Evolutionary conservation across 176 grass and related monocot genomes (phyloP), one percentile per base, ranked within the genome.

Genomic region (Oryza glaberrima): DNA sequence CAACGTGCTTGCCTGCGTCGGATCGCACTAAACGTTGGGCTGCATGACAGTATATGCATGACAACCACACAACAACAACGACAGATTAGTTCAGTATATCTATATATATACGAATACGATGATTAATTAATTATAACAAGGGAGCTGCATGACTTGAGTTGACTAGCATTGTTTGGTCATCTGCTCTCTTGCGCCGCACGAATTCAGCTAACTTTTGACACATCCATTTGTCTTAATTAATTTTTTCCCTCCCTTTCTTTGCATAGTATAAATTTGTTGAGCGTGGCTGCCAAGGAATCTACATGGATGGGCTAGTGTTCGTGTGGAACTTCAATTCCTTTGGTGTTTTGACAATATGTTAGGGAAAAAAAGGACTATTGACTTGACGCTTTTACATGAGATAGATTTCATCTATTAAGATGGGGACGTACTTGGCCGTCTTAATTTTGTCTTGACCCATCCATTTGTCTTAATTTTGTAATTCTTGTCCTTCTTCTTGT

Each of bases 101-200:
- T 16, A 7, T 20, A 20, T 54, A 54, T 54, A 54, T 17, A 4
- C 34, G 11, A 38, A 38, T 38, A 6, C 36, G 36, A 43, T 60
- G 13, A 23, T 71, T 60, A 5, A 23, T 71, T 60, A 5, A 70
- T 41, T 19, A 56, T 4, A 20, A 68, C 9, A 52, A 11, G 12
- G 34, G 41, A 15, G 40, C 40, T 41, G 40, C 64, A 11, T 49
- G 2, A 49, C 22, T 30, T 7, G 1, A 26, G 20, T 25, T 43
- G 68, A 28, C 43, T 73, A 43, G 3, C 10, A 32, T 38, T 43
- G 9, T 26, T 12, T 73, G n/a, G 58, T 48, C 4, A 73, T 28
- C 44, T 48, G 41, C 73, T 40, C 30, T 22, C 81, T 88, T 88
- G 81, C 46, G 38, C 69, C 36, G 36, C 69, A 88, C 76, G 69